phyloP scores from a whole-genome alignment of 2,329 filamentous ascomycete species.

The Monosporascus ibericus region DNA sequence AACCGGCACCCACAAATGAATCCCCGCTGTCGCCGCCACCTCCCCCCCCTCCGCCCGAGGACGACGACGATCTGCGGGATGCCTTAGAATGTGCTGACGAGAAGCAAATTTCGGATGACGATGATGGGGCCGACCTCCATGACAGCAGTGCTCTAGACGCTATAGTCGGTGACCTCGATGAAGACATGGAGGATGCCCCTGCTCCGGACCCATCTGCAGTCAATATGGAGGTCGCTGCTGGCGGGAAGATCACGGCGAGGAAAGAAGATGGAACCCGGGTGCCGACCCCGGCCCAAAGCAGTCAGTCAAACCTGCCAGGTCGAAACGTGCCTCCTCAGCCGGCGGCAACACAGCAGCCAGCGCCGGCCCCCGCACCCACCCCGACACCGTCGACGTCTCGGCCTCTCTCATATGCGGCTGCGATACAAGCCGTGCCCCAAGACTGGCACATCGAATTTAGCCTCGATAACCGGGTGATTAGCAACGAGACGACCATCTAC shows the following conservation, averaged over 20 bases:
- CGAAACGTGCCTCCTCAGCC: conserved; percentile 32
- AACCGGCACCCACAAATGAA: conserved; percentile 43
- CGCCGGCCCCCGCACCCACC: conserved; percentile 14
- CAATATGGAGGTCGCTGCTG: conserved; percentile 81
- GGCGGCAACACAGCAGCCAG: conserved; percentile 30
- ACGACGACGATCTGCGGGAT: conserved; percentile 58
- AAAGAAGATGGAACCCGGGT: conserved; percentile 89
- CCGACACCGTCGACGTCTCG: conserved; percentile 46
- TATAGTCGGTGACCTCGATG: conserved; percentile 85
- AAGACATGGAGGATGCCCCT: conserved; percentile 69
- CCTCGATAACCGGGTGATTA: conserved; percentile 74
- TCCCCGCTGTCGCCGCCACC: conserved; percentile 43
- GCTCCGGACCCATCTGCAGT: conserved; percentile 80
- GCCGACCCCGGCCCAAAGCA: conserved; percentile 66
- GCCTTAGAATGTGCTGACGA: conserved; percentile 91
- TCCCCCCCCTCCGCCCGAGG: conserved; percentile 49
- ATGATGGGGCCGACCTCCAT: conserved; percentile 54
- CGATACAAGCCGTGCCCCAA: conserved; percentile 72
- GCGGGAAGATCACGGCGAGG: conserved; percentile 81
- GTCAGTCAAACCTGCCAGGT: conserved; percentile 30
- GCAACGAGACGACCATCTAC: conserved; percentile 93
- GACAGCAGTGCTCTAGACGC: conserved; percentile 68
- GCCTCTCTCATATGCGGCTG: conserved; percentile 76
- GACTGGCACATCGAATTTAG: conserved; percentile 98
- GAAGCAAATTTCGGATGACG: conserved; percentile 70